Base-by-base conservation (phyloP, 1,139 yeast genomes). In the Saccharomyces hybrid region DNA sequence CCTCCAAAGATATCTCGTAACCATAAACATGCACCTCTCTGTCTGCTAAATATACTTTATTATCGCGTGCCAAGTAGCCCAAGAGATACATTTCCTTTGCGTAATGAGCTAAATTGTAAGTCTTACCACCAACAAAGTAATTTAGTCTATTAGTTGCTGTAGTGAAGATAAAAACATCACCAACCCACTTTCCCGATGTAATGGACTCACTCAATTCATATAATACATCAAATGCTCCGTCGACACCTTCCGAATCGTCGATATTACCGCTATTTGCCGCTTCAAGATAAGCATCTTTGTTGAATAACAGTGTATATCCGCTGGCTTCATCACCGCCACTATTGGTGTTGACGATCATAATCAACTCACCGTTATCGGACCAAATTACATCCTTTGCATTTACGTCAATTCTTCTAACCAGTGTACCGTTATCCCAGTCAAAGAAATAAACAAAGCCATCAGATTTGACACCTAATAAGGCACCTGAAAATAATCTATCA, bases 91-190 rank as follows among this genome's bases (percentile, higher is more conserved):
- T 85, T 61, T 87, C 83, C 70, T 85, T 89, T 70, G 93, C 97
- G 67, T 88, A 91, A 74, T 93, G 98, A 47, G 95, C 93, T 73
- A 93, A 82, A 67, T 90, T 93, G 70, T 89, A 88, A 16, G 87
- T 84, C 68, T 90, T 90, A 49, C 96, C 96, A 64, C 99, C 99
- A 60, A 93, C 98, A 60, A 89, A 82, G 71, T 93, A 95, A 74
- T 91, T 93, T 68, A 95, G 79, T 71, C 98, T 82, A 73, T 90
- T 89, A 38, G 96, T 81, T 25, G 84, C 66, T 1, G 96, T 85
- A 14, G 98, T 89, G 75, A 86, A 93, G 54, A 93, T 82, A 70
- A 91, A 91, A 47, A 95, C 97, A 74, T 93, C 98, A 62, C 99
- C 99, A 65, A 91, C 89, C 88, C 97, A 93, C 70, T 85, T 85